Percentiles rank a stretch among this genome's conserved stretches.
These are phyloP conservation scores for Colletotrichum liriopes DNA, from an alignment of 2,329 filamentous ascomycete genomes.

Conservation along the genomic window DNA sequence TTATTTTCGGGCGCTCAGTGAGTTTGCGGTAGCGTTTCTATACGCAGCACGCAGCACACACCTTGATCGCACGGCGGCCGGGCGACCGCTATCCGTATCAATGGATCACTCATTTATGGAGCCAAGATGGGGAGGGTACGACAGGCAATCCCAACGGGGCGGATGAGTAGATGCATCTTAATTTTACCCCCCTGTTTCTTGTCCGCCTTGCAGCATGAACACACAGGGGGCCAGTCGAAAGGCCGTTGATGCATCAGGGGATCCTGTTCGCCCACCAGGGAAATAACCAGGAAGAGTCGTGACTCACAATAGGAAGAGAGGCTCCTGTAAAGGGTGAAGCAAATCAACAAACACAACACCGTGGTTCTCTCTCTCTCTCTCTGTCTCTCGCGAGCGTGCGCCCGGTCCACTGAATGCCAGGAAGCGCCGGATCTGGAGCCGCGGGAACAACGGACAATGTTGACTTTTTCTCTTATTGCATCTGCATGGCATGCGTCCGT, in stretches of 20 bases:
- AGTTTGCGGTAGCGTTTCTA: not conserved
- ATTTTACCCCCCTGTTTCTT: slow-evolving; percentile 11
- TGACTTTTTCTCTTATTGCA: slow-evolving; percentile 1
- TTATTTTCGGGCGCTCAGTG: not conserved
- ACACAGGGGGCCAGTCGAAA: not conserved
- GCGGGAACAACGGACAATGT: slow-evolving; percentile 9
- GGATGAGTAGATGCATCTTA: slow-evolving; percentile 33
- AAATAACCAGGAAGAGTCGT: slow-evolving; percentile 32
- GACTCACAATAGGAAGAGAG: slow-evolving; percentile 33
- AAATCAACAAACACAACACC: not conserved
- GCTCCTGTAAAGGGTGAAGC: slow-evolving; percentile 13
- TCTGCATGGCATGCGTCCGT: not conserved
- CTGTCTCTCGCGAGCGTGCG: no score
- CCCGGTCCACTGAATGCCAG: slow-evolving; percentile 7
- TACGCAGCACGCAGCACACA: not conserved
- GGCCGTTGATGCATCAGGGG: slow-evolving; percentile 2
- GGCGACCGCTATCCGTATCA: slow-evolving; percentile 30
- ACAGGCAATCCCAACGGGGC: slow-evolving; percentile 19
- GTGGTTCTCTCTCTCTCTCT: not conserved
- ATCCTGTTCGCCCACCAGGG: not conserved
- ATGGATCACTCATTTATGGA: slow-evolving; percentile 25
- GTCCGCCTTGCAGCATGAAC: slow-evolving; percentile 4
- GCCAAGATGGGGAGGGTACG: slow-evolving; percentile 16
- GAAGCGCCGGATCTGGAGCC: slow-evolving; percentile 5
- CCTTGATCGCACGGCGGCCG: slow-evolving; percentile 27